phyloP scores from a whole-genome alignment of 2,329 filamentous ascomycete species.

The Pseudocercospora pini-densiflorae region DNA sequence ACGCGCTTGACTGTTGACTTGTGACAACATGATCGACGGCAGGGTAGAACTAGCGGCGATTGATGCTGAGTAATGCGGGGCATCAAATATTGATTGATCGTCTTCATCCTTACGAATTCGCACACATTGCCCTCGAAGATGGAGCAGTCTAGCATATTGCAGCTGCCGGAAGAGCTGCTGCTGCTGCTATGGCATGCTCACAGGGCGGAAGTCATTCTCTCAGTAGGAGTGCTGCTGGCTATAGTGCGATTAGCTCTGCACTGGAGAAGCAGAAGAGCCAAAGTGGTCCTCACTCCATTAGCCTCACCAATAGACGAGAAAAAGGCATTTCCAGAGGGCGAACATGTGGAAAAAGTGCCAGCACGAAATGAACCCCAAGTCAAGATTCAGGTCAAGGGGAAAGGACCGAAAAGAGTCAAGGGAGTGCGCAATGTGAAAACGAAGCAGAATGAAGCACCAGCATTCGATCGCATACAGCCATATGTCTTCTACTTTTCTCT shows the following conservation, averaged over 20 bases:
- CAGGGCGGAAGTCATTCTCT: conserved; percentile 36
- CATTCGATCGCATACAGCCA: conserved; percentile 59
- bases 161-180: conserved; percentile 37
- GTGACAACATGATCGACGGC: background rate
- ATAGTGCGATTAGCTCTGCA: conserved; percentile 33
- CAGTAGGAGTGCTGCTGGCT: conserved; percentile 37
- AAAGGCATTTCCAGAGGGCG: background rate
- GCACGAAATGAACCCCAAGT: background rate
- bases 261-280: conserved; percentile 31
- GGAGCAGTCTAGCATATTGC: conserved; percentile 16
- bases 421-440: conserved; percentile 33
- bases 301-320: conserved; percentile 32
- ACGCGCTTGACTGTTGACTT: background rate
- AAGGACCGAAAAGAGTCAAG: conserved; percentile 38
- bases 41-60: background rate
- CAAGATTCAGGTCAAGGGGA: conserved; percentile 15
- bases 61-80: conserved; percentile 1
- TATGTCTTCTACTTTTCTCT: conserved; percentile 90
- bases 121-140: conserved; percentile 5
- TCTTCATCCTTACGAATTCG: background rate
- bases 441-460: conserved; percentile 11
- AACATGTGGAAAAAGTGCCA: background rate
- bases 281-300: conserved; percentile 30
- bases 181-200: conserved; percentile 40
- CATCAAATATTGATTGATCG: conserved; percentile 9